Percentiles rank a stretch among this genome's conserved stretches.
Conservation (phyloP, 345 rosid species). For the Populus nigra region DNA sequence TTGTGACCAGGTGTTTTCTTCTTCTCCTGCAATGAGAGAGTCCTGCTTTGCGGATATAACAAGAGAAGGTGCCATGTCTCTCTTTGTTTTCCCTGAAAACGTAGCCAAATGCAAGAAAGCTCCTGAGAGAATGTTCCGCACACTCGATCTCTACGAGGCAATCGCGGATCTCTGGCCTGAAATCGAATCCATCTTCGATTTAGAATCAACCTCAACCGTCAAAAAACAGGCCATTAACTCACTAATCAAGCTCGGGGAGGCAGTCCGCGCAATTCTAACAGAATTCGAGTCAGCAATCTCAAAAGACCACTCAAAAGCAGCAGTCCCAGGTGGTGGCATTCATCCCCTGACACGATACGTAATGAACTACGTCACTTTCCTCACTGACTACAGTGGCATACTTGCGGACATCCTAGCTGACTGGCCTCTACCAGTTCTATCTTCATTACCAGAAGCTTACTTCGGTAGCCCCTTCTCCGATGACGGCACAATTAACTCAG, state of each 20-base stretch:
- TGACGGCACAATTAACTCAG: conserved; percentile 30
- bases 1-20: conserved; percentile 64
- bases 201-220: conserved; percentile 42
- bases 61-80: conserved; percentile 45
- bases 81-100: conserved; percentile 63
- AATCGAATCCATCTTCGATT: conserved; percentile 50
- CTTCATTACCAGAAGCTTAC: conserved; percentile 50
- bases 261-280: conserved; percentile 40
- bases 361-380: conserved; percentile 70
- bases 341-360: conserved; percentile 79
- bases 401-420: conserved; percentile 57
- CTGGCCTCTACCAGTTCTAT: conserved; percentile 40
- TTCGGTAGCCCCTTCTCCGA: conserved; percentile 30
- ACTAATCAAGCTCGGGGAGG: conserved; percentile 44
- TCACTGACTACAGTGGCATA: conserved; percentile 54
- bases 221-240: conserved; percentile 44
- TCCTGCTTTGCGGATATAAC: conserved; percentile 58
- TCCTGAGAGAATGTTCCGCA: conserved; percentile 68
- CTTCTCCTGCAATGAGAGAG: conserved; percentile 40
- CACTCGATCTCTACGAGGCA: conserved; percentile 60
- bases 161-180: conserved; percentile 46
- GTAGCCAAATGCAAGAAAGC: conserved; percentile 63
- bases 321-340: conserved; percentile 63
- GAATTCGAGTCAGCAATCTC: conserved; percentile 61
- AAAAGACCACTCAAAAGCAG: conserved; percentile 49